Conservation (phyloP, 306 rosid genomes). For the Quercus variabilis region DNA sequence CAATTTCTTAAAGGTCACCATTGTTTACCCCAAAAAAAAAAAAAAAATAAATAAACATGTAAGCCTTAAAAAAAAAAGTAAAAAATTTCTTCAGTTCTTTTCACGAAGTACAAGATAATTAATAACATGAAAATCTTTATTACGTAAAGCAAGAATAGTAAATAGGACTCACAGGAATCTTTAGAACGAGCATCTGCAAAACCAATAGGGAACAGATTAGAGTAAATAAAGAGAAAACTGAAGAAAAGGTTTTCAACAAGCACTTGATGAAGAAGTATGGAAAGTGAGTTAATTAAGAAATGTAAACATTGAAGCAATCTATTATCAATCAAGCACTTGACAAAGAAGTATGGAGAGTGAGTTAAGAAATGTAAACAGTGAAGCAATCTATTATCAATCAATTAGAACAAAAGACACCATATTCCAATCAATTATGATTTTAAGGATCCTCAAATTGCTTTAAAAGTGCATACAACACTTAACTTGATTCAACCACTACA, state of each 20-base stretch:
- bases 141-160: neutral
- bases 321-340: neutral
- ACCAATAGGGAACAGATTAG: constrained; percentile 15
- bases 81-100: constrained; percentile 9
- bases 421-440: neutral
- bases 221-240: constrained; percentile 11
- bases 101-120: neutral
- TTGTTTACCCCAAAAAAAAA: neutral
- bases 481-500: neutral
- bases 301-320: neutral
- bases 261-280: neutral
- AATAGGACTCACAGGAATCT: constrained; percentile 69
- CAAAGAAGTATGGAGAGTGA: neutral
- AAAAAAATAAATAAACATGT: too few relatives aligned
- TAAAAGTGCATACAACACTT: neutral
- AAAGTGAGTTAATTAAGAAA: neutral
- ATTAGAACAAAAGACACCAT: neutral
- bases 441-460: neutral
- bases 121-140: neutral
- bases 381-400: neutral
- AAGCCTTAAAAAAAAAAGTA: constrained; percentile 11
- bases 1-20: neutral
- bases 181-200: constrained; percentile 72
- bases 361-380: neutral
- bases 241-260: neutral